Percentiles rank a stretch among this genome's conserved stretches.
Evolutionary conservation across 495 filamentous ascomycete genomes (phyloP).

Genomic region (Trypethelium eluteriae): DNA sequence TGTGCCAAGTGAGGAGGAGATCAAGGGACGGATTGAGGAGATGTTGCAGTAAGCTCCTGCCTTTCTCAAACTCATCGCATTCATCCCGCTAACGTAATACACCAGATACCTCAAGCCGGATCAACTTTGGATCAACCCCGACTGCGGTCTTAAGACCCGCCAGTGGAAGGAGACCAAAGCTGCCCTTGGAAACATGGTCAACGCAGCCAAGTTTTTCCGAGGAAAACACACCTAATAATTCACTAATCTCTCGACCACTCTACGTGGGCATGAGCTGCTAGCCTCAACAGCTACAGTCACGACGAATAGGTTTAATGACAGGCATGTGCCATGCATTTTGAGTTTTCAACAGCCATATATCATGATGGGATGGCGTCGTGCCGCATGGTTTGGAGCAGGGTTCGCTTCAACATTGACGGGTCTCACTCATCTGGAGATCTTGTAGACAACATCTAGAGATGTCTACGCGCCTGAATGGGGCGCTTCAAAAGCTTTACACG

Average conservation of each 20-base stretch:
- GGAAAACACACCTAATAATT: constrained; percentile 58
- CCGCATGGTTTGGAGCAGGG: not conserved
- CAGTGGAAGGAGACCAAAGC: constrained; percentile 95
- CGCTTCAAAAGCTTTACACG: not conserved
- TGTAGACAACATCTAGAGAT: not conserved
- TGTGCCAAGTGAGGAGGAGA: constrained; percentile 89
- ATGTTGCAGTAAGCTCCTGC: constrained; percentile 66
- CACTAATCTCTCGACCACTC: constrained; percentile 31
- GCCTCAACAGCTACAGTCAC: constrained; percentile 7
- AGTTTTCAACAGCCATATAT: constrained; percentile 5
- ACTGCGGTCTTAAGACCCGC: constrained; percentile 97
- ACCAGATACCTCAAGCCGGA: constrained; percentile 67
- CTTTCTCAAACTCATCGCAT: not conserved
- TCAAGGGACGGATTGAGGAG: constrained; percentile 92
- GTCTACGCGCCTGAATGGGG: not conserved
- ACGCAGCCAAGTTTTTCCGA: constrained; percentile 93
- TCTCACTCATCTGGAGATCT: not conserved
- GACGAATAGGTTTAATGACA: not conserved
- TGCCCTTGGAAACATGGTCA: constrained; percentile 85
- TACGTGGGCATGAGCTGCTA: not conserved
- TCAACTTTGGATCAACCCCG: constrained; percentile 97
- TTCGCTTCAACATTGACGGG: constrained; percentile 4
- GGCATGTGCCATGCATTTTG: constrained; percentile 1
- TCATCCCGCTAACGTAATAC: constrained; percentile 12
- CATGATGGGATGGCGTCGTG: not conserved